Evolutionary conservation across 306 rosid species (phyloP).

Genomic region (Pterocarpus macrocarpus): DNA sequence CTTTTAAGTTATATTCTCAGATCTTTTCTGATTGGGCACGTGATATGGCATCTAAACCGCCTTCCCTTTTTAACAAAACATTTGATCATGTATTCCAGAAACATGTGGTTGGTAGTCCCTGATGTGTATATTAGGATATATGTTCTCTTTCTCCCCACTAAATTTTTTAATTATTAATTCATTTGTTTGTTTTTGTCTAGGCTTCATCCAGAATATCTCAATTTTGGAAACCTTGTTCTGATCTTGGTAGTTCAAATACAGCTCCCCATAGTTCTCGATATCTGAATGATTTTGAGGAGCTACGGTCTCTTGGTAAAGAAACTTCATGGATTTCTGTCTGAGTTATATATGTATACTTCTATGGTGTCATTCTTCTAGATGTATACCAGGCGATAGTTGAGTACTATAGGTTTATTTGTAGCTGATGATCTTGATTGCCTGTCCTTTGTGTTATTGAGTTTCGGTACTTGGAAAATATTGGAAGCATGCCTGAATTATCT

Average conservation of each 20-base stretch:
- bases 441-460: slow-evolving; percentile 35
- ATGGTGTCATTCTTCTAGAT: slow-evolving; percentile 29
- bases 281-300: slow-evolving; percentile 96
- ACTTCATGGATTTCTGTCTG: slow-evolving; percentile 33
- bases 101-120: slow-evolving; percentile 63
- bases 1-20: slow-evolving; percentile 59
- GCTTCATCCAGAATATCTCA: slow-evolving; percentile 73
- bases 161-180: slow-evolving; percentile 29
- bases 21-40: slow-evolving; percentile 77
- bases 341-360: slow-evolving; percentile 16
- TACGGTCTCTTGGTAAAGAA: slow-evolving; percentile 83
- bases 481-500: neutral
- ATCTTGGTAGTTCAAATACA: slow-evolving; percentile 68
- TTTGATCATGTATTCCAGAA: slow-evolving; percentile 70
- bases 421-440: slow-evolving; percentile 20
- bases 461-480: neutral
- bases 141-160: slow-evolving; percentile 33
- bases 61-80: slow-evolving; percentile 66
- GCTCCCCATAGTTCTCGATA: slow-evolving; percentile 80
- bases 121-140: slow-evolving; percentile 3
- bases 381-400: slow-evolving; percentile 35
- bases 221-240: slow-evolving; percentile 81
- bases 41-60: slow-evolving; percentile 78
- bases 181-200: slow-evolving; percentile 52
- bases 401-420: slow-evolving; percentile 10